Evolutionary conservation across 2,329 filamentous ascomycete species (phyloP).

Genomic region (Paracamarosporium sp.): DNA sequence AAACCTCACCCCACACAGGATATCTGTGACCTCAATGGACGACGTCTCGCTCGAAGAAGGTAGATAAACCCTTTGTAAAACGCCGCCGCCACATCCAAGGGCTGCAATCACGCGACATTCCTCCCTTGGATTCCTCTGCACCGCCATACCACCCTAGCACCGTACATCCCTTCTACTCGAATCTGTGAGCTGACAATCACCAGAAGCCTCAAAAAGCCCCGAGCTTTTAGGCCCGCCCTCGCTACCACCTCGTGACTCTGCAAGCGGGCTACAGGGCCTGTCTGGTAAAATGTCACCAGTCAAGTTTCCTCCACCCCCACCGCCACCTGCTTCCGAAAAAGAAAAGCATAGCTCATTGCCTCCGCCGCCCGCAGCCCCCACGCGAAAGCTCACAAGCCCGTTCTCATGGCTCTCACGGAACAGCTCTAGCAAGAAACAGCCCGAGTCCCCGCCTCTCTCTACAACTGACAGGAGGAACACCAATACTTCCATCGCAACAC

Average conservation of each 20-base stretch:
- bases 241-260: slow-evolving; percentile 58
- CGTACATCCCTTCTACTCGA: neutral
- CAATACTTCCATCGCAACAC: slow-evolving; percentile 77
- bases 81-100: slow-evolving; percentile 17
- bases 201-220: slow-evolving; percentile 36
- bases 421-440: slow-evolving; percentile 63
- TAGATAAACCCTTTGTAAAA: slow-evolving; percentile 45
- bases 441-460: slow-evolving; percentile 64
- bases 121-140: slow-evolving; percentile 1
- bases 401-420: slow-evolving; percentile 46
- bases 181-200: slow-evolving; percentile 21
- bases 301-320: slow-evolving; percentile 50
- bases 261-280: slow-evolving; percentile 66
- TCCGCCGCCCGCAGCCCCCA: slow-evolving; percentile 50
- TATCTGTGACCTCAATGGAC: slow-evolving; percentile 65
- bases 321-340: slow-evolving; percentile 38
- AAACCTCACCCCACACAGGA: slow-evolving; percentile 58
- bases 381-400: slow-evolving; percentile 76
- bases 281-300: slow-evolving; percentile 75
- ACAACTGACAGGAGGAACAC: slow-evolving; percentile 71
- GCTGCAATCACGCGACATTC: slow-evolving; percentile 12
- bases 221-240: slow-evolving; percentile 53
- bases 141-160: neutral
- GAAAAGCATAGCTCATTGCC: slow-evolving; percentile 38
- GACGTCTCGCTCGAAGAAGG: slow-evolving; percentile 70